Evolutionary conservation across 179 eudicot species (phyloP), one percentile per base, ranked within the genome.

Genomic region (Spergularia azorica): DNA sequence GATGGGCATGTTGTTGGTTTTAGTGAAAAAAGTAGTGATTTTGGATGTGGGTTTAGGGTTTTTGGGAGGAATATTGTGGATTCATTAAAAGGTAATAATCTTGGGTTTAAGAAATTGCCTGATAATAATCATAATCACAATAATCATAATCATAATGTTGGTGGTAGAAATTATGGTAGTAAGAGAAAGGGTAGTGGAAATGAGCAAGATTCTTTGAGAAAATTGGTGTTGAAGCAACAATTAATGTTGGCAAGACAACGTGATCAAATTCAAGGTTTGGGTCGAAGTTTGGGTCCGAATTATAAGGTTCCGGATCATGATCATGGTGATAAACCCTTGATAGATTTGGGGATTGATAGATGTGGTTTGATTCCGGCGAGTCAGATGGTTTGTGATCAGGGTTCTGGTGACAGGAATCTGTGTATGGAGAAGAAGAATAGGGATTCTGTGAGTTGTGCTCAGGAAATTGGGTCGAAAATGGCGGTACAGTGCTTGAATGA

Each of bases 191-290:
- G 62, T 64, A 43, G 72, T 66, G 38, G 72, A n/a, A 68, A 41
- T 58, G 48, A 60, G 66, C 52, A 73, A 48, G 48, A 38, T 52
- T 70, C 70, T 52, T 79, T 65, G 73, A 57, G 81, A 20, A 72
- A 72, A 66, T 9, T 56, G 73, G 81, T 72, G 10, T 43, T 72
- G 39, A 79, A 65, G 76, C 72, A 72, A 17, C 76, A 72, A 9
- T 55, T 78, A 18, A 15, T 55, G 70, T 39, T 71, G 43, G 71
- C 76, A 5, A 77, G 38, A 55, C 68, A 77, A 56, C 56, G 46
- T 20, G 64, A 71, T 39, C 48, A 72, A 71, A 50, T 66, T 72
- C 46, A 57, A 38, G 21, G 71, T 18, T 41, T 48, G 48, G 72
- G 70, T 18, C 50, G 55, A 26, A 66, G 6, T 21, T 20, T 57